These are phyloP conservation scores for Groenewaldozyma tartarivorans DNA, from an alignment of 805 yeast genomes.

Conservation along the genomic window DNA sequence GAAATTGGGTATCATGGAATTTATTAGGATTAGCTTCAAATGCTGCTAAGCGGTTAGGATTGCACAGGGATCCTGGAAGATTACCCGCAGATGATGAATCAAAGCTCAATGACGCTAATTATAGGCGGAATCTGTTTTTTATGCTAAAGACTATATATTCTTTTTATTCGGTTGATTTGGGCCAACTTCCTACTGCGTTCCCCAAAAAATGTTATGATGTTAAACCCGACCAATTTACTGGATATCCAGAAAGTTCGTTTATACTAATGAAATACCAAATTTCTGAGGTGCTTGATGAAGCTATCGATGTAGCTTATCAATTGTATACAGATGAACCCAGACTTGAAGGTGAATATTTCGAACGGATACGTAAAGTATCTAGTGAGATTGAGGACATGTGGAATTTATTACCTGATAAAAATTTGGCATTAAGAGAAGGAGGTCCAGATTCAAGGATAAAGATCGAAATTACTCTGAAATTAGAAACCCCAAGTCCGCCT, in stretches of 20 bases:
- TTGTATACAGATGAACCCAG: slow-evolving; percentile 5
- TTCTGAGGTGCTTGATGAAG: slow-evolving; percentile 1
- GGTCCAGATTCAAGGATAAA: slow-evolving; percentile 2
- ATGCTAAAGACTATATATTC: slow-evolving; percentile 4
- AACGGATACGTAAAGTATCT: slow-evolving; percentile 1
- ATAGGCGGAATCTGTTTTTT: slow-evolving; percentile 5
- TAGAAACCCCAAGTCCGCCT: slow-evolving; percentile 6
- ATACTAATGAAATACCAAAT: slow-evolving; percentile 5
- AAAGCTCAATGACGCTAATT: neutral
- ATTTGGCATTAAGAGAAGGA: slow-evolving; percentile 5
- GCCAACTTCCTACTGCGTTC: slow-evolving; percentile 7
- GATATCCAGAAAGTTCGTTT: slow-evolving; percentile 5
- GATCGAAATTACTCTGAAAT: slow-evolving; percentile 4
- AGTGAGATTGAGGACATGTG: slow-evolving; percentile 1
- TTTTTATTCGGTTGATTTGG: slow-evolving; percentile 7
- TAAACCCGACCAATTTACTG: neutral
- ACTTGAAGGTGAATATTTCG: neutral
- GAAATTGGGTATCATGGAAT: slow-evolving; percentile 10
- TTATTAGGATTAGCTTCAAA: slow-evolving; percentile 10
- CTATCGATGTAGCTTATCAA: slow-evolving; percentile 3
- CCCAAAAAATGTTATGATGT: slow-evolving; percentile 3
- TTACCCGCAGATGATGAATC: slow-evolving; percentile 1
- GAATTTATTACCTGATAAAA: slow-evolving; percentile 1
- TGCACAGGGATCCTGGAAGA: slow-evolving; percentile 8
- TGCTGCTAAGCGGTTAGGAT: slow-evolving; percentile 10